Base-by-base conservation (phyloP, 345 rosid species). In the Isatis tinctoria region DNA sequence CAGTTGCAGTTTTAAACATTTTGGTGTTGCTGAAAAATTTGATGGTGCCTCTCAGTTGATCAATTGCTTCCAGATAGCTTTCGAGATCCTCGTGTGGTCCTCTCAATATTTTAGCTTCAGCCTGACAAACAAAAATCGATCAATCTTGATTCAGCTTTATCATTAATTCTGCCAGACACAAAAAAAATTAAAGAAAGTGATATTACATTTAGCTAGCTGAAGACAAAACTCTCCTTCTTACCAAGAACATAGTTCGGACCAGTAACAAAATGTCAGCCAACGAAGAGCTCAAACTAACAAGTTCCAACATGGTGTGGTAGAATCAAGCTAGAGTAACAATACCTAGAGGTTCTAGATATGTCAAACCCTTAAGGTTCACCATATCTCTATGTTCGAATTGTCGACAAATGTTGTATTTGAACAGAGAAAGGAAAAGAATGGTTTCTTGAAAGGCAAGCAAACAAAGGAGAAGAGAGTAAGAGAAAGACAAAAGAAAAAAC, bases 21-120 rank as follows among this genome's bases (percentile, higher is more conserved):
- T 85, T 87, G 49, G 79, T 87, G 70, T 78, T 81, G 67, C 82
- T 90, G 79, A 96, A 96, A 75, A 89, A 92, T 54, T 88, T 69
- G 37, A 90, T 68, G 60, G 65, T 88, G 78, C 79, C 78, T 83
- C 88, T 84, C 20, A 96, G 82, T 83, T 90, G 98, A 79, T 85
- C 88, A 73, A 96, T 92, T 69, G 99, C 99, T 83, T 87, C 98
- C 41, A 95, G 69, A 74, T 90, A 95, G 70, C 88, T 87, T 65
- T 92, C 97, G 2, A 92, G 87, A 71, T 90, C 98, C 75, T 92
- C 99, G 61, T 92, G 99, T 45, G 99, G 98, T 52, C 98, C 99
- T 85, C 89, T 87, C 74, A 95, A 77, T 73, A 92, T 90, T 80
- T 95, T 92, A 36, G 98, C 99, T 85, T 96, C 99, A 11, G 94